Conservation (phyloP, 257 asterid species). For the Ilex aquifolium region DNA sequence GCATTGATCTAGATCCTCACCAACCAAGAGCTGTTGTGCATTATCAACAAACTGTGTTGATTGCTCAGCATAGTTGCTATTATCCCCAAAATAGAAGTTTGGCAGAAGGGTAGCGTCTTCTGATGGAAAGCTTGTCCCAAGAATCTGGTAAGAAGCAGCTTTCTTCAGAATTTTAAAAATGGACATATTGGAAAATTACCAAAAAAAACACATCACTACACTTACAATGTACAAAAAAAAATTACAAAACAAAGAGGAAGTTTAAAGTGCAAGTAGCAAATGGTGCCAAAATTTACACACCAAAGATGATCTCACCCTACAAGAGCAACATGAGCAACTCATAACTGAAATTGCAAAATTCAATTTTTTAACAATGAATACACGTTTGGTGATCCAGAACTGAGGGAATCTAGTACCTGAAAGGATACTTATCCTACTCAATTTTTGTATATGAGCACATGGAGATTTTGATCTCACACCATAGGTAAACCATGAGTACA, state of each 20-base stretch:
- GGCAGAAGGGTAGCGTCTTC: slow-evolving; percentile 33
- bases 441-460: too few relatives aligned
- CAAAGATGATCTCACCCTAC: background rate
- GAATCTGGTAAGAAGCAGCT: slow-evolving; percentile 42
- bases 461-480: too few relatives aligned
- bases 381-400: background rate
- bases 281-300: background rate
- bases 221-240: background rate
- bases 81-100: slow-evolving; percentile 27
- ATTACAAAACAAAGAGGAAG: background rate
- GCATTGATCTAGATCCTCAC: slow-evolving; percentile 23
- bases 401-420: background rate
- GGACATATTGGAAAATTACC: background rate
- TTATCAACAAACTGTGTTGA: slow-evolving; percentile 35
- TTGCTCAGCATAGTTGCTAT: slow-evolving; percentile 36
- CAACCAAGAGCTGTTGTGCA: slow-evolving; percentile 19
- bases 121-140: slow-evolving; percentile 40
- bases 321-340: background rate
- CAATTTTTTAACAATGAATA: background rate
- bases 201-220: background rate
- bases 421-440: background rate
- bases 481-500: too few relatives aligned
- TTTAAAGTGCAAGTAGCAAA: background rate
- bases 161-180: background rate
- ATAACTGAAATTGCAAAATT: background rate